Percentiles rank a stretch among this genome's conserved stretches.
Conservation (phyloP, 352 stramenopile species). For the Globisporangium rhizosaccharum region DNA sequence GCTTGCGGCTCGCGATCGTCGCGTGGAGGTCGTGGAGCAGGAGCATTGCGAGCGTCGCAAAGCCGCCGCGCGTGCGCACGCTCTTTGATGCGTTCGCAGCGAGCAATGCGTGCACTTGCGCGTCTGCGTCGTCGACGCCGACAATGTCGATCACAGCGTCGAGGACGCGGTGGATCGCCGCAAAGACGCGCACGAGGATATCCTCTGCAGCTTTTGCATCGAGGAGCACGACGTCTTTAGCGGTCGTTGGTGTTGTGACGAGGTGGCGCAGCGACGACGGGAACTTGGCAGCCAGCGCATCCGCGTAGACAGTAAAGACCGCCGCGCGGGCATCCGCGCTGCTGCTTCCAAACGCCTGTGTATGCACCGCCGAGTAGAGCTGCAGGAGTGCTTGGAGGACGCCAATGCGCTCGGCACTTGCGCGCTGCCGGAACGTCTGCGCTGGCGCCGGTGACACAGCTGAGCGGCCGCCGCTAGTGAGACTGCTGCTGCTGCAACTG, state of each 20-base stretch:
- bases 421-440: conserved; percentile 2
- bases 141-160: conserved; percentile 7
- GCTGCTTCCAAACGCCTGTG: conserved; percentile 5
- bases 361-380: conserved; percentile 30
- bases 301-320: conserved; percentile 44
- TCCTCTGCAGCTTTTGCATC: conserved; percentile 32
- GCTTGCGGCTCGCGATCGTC: conserved; percentile 22
- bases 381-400: conserved; percentile 29
- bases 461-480: neutral
- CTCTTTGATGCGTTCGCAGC: neutral
- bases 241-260: conserved; percentile 14
- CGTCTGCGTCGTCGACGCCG: conserved; percentile 12
- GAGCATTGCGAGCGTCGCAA: conserved; percentile 22
- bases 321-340: neutral
- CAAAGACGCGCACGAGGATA: conserved; percentile 37
- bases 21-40: conserved; percentile 33
- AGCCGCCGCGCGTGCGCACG: conserved; percentile 10
- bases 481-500: conserved; percentile 20
- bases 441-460: neutral
- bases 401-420: neutral
- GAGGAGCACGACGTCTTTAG: conserved; percentile 30
- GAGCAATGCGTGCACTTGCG: conserved; percentile 12
- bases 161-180: conserved; percentile 27
- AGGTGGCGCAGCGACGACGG: conserved; percentile 31
- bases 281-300: conserved; percentile 40